A percentile compares a stretch with the other conserved stretches of the same genome.
Conservation (phyloP, 495 filamentous ascomycete species). For the Podospora comata region DNA sequence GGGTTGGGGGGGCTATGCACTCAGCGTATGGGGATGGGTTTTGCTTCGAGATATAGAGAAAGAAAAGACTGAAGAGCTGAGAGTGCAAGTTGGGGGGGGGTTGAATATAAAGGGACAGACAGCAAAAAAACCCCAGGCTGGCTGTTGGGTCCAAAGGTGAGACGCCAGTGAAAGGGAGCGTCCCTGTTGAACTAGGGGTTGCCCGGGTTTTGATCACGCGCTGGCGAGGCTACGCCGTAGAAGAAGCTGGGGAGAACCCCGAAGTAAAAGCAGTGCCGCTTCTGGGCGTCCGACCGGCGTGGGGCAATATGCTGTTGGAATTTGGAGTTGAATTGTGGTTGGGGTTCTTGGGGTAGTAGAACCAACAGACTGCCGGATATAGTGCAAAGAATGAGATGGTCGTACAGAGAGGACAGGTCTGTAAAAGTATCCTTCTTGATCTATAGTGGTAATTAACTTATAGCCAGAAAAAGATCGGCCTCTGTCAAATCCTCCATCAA, state of each 20-base stretch:
- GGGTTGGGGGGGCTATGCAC: neutral
- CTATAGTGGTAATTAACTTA: neutral
- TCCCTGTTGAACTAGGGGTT: slow-evolving; percentile 2
- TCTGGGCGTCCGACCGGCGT: neutral
- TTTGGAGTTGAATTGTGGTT: neutral
- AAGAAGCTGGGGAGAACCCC: neutral
- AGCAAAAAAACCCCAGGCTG: neutral
- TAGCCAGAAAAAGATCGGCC: neutral
- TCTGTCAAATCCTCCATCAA: neutral
- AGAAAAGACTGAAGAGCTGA: neutral
- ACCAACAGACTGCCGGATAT: neutral
- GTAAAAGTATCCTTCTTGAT: too few relatives aligned
- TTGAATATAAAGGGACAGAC: neutral
- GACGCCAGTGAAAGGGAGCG: neutral
- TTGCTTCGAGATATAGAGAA: neutral
- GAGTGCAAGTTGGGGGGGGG: neutral
- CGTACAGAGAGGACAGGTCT: too few relatives aligned
- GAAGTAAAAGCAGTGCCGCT: slow-evolving; percentile 11
- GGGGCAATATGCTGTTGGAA: slow-evolving; percentile 3
- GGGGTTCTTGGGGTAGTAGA: neutral
- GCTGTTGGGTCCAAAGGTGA: slow-evolving; percentile 10
- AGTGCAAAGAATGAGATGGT: neutral
- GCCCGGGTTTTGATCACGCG: neutral
- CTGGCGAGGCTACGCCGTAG: slow-evolving; percentile 4
- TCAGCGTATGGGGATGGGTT: neutral